Base-by-base conservation (phyloP, 345 rosid species). In the Eucalyptus cloeziana region DNA sequence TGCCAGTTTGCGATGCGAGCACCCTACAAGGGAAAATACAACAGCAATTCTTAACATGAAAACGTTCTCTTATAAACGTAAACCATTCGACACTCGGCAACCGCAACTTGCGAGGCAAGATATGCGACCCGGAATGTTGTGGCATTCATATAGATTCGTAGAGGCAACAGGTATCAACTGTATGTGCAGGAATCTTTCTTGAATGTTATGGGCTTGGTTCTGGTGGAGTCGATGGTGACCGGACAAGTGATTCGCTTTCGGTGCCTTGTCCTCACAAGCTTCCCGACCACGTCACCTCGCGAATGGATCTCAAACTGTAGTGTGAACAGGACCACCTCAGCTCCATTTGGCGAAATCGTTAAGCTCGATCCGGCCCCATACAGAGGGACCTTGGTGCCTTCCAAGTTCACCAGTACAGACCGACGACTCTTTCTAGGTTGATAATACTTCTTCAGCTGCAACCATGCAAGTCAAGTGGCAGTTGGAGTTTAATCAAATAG, bases 321-420 rank as follows among this genome's bases (percentile, higher is more conserved):
- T 10, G 87, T 87, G 93, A 94, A 79, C 33, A 96, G 96, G 88
- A 95, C 91, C 49, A 90, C 90, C 49, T 87, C 90, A 31, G 92
- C 92, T 4, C 94, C 96, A 27, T 90, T 94, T 86, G 89, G 94
- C 24, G 95, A 88, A 67, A 92, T 91, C 40, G 89, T 64, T 37
- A 96, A 89, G 89, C 93, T 91, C 76, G 96, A 94, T 90, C 97
- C 97, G 0, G 97, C 99, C 49, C 98, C 99, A 79, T 96, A 97
- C 22, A 96, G 88, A 17, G 97, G 95, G 86, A 96, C 95, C 90
- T 92, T 96, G 60, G 91, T 91, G 15, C 99, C 97, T 91, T 97
- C 93, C 86, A 97, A 86, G 62, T 91, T 90, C 86, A 96, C 94
- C 21, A 95, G 81, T 87, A 95, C 95, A 4, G 92, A 92, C 43